A percentile compares a stretch with the other conserved stretches of the same genome.
These are phyloP conservation scores for Astraeus odoratus DNA, from an alignment of 768 basidiomycete species.

Conservation along the genomic window DNA sequence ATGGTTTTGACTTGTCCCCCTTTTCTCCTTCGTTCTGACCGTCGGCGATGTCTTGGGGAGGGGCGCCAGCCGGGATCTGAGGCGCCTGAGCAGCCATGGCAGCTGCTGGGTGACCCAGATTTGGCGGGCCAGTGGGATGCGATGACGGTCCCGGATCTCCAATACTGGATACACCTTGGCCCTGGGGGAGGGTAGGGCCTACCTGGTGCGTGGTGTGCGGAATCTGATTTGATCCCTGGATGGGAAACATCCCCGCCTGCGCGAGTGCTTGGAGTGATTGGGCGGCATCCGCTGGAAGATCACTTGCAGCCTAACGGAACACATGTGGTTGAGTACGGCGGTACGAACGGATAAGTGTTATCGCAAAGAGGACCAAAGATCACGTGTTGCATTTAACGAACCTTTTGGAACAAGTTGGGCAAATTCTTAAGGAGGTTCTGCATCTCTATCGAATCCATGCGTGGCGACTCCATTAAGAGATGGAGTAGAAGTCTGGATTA, in stretches of 20 bases:
- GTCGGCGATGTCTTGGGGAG: constrained; percentile 15
- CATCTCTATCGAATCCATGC: constrained; percentile 50
- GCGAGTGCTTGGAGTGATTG: constrained; percentile 51
- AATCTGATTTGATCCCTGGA: constrained; percentile 19
- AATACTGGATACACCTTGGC: constrained; percentile 42
- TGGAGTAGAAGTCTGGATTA: not conserved
- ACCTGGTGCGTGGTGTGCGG: constrained; percentile 30
- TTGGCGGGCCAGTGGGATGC: constrained; percentile 62
- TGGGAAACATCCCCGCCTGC: constrained; percentile 32
- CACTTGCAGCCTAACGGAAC: constrained; percentile 33
- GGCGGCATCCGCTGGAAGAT: constrained; percentile 55
- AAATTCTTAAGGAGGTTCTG: constrained; percentile 51
- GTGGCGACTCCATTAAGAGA: not conserved
- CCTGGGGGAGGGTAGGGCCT: constrained; percentile 15
- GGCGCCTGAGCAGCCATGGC: constrained; percentile 41
- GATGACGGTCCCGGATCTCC: constrained; percentile 69
- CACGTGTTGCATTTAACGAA: constrained; percentile 28
- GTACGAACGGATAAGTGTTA: constrained; percentile 8
- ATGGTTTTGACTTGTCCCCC: constrained; percentile 15
- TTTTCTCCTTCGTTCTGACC: constrained; percentile 23
- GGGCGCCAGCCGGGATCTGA: constrained; percentile 11
- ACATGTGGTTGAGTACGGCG: constrained; percentile 7
- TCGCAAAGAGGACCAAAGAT: constrained; percentile 17
- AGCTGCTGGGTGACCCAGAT: constrained; percentile 47
- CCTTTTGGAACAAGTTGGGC: constrained; percentile 51